Base-by-base conservation (phyloP, 2,329 filamentous ascomycete genomes). In the Cladorrhinum sp. region DNA sequence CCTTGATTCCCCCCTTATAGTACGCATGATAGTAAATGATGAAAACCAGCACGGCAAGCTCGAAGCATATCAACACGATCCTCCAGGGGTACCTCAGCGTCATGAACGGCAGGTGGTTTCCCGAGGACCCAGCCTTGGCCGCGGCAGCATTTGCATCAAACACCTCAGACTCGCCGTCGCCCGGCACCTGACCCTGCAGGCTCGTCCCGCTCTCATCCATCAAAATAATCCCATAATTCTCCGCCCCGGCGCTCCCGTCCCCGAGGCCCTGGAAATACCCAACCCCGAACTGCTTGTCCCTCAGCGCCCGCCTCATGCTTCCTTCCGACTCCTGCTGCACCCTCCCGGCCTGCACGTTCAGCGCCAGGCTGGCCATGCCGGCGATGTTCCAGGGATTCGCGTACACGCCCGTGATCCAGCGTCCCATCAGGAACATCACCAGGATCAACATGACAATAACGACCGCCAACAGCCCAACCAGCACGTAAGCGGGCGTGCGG, bases 1-100 rank as follows among this genome's bases (percentile, higher is more conserved):
- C 66, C n/a, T 42, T 42, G 20, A 67, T 58, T 9, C 60, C 65
- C 52, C 63, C 60, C 42, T 72, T 63, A 66, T 76, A 69, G 59
- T 79, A 79, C 53, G 73, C 62, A 64, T 76, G 67, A 59, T 79
- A 79, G 54, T 77, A 78, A n/a, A 76, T 67, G 9, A 79, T 69
- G 8, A 79, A 67, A 1, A 67, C 65, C 2, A 77, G 69, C 0
- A 79, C 57, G 0, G 66, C 73, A 7, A 72, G 57, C 4, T 77
- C 64, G 21, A 76, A 73, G 0, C 73, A 24, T 0, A 72, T 60
- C 18, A 78, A 73, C 0, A 61, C 21, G 3, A 74, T 63, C 1
- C 75, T 67, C 66, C 76, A 78, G 46, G 70, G 69, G 21, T 72
- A 67, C 2, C 71, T 72, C 16, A 78, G 66, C 0, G 74, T 67